These are phyloP conservation scores for Zymoseptoria tritici DNA, from an alignment of 2,329 filamentous ascomycete genomes.

Conservation along the genomic window DNA sequence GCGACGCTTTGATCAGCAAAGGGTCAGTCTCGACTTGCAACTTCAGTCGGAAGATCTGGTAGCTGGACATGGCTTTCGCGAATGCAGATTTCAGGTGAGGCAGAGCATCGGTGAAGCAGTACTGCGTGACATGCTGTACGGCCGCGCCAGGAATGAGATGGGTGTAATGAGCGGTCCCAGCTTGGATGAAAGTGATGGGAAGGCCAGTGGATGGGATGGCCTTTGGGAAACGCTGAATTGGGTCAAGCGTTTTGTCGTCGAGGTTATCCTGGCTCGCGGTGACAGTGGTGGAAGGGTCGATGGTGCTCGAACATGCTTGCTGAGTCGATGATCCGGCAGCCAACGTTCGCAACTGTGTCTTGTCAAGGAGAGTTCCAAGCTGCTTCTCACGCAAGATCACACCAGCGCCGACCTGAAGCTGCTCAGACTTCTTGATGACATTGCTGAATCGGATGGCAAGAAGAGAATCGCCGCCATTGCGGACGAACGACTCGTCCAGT, in stretches of 20 bases:
- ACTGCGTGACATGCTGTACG: constrained; percentile 4
- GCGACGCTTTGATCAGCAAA: neutral
- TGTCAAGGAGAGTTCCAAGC: constrained; percentile 1
- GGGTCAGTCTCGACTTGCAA: constrained; percentile 1
- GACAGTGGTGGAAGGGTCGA: neutral
- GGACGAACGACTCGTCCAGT: constrained; percentile 1
- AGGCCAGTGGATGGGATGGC: constrained; percentile 1
- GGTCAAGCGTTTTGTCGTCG: constrained; percentile 2
- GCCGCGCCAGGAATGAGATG: constrained; percentile 3
- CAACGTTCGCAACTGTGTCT: neutral
- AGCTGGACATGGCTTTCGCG: constrained; percentile 1
- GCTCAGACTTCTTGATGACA: neutral
- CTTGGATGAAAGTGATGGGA: constrained; percentile 1
- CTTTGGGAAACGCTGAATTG: constrained; percentile 2
- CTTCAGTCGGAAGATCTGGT: neutral
- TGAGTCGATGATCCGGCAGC: neutral
- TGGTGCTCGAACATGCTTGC: neutral
- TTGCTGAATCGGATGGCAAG: constrained; percentile 5
- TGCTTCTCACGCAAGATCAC: constrained; percentile 1
- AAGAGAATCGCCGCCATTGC: constrained; percentile 2
- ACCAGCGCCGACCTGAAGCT: neutral
- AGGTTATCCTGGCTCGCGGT: neutral
- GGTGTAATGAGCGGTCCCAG: neutral
- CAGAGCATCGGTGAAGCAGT: constrained; percentile 2
- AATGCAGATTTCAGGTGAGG: neutral